phyloP scores from a whole-genome alignment of 495 filamentous ascomycete genomes.

The Venustampulla echinocandica region DNA sequence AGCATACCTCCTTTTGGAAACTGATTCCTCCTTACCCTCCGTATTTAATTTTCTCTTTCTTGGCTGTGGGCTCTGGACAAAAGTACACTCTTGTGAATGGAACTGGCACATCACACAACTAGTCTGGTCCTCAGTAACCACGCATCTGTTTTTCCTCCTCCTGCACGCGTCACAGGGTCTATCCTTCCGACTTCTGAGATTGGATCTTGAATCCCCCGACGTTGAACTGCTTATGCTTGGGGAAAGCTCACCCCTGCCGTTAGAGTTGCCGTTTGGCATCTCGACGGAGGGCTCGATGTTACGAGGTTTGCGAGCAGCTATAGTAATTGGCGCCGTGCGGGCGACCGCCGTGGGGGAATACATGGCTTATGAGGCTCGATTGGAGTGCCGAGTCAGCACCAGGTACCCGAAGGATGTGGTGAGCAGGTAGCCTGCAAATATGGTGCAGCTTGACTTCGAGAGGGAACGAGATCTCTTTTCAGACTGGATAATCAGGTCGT shows the following conservation, averaged over 20 bases:
- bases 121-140: constrained; percentile 65
- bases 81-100: constrained; percentile 53
- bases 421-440: constrained; percentile 17
- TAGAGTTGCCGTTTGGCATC: constrained; percentile 24
- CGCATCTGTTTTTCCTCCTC: constrained; percentile 78
- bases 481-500: not conserved
- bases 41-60: constrained; percentile 67
- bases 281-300: constrained; percentile 11
- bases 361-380: constrained; percentile 33
- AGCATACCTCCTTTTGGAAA: constrained; percentile 48
- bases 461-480: not conserved
- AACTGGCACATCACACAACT: constrained; percentile 55
- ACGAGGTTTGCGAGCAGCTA: constrained; percentile 42
- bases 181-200: constrained; percentile 31
- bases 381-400: constrained; percentile 12
- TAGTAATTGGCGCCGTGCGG: constrained; percentile 48
- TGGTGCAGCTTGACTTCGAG: constrained; percentile 16
- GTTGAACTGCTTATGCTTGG: constrained; percentile 39
- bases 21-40: constrained; percentile 46
- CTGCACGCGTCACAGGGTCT: constrained; percentile 58
- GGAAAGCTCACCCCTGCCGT: constrained; percentile 30
- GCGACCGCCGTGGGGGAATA: constrained; percentile 38
- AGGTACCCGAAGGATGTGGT: constrained; percentile 22
- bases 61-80: constrained; percentile 55
- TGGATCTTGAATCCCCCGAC: constrained; percentile 38